phyloP scores from a whole-genome alignment of 192 early-diverging fungal species.

The Entomortierella chlamydospora region DNA sequence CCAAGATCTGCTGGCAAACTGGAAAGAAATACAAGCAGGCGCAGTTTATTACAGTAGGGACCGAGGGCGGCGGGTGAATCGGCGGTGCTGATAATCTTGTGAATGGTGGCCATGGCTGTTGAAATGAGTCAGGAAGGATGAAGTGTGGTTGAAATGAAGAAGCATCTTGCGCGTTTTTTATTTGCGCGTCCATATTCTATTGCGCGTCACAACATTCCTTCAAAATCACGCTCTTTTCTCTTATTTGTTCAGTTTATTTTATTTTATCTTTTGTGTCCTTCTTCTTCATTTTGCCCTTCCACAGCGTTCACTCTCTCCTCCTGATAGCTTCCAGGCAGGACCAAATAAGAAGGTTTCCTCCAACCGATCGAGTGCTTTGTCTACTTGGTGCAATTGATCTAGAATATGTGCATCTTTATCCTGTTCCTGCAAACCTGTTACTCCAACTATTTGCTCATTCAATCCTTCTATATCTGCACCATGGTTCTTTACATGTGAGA shows the following conservation, averaged over 20 bases:
- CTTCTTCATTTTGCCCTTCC: constrained; percentile 66
- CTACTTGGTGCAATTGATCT: constrained; percentile 30
- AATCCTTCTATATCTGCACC: not conserved
- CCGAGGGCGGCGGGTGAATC: constrained; percentile 79
- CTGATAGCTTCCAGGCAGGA: constrained; percentile 72
- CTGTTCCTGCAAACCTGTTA: constrained; percentile 30
- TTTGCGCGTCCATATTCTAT: no score
- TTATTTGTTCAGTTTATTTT: not conserved
- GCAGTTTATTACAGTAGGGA: constrained; percentile 71
- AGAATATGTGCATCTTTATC: constrained; percentile 26
- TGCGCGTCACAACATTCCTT: not conserved
- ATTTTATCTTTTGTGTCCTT: no score
- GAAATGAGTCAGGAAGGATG: constrained; percentile 1
- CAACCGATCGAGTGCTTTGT: constrained; percentile 57
- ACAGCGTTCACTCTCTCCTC: constrained; percentile 72
- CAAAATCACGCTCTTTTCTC: not conserved
- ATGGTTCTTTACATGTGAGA: constrained; percentile 11
- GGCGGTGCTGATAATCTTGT: constrained; percentile 63
- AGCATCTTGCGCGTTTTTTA: not conserved
- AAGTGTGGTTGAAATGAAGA: not conserved
- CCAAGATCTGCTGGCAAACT: not conserved
- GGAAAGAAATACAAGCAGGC: not conserved
- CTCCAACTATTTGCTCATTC: constrained; percentile 7
- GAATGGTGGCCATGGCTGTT: constrained; percentile 17
- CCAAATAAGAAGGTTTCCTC: constrained; percentile 60